Evolutionary conservation across 2,329 filamentous ascomycete species (phyloP).

Genomic region (Sporothrix globosa): DNA sequence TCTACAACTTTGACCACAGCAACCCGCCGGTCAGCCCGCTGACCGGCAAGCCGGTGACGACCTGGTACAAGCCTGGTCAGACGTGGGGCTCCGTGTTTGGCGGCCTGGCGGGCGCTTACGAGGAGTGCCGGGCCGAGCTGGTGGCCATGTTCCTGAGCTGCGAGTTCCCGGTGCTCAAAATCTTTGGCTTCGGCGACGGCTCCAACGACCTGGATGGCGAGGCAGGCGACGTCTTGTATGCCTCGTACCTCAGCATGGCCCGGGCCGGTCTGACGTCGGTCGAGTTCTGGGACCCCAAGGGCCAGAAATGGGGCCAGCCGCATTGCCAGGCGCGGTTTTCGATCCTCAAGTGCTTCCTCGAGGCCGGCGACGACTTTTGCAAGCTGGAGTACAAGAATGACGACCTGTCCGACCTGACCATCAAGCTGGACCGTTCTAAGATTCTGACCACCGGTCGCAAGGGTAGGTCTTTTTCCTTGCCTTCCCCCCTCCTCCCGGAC

Average conservation of each 20-base stretch:
- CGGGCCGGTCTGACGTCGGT: conserved; percentile 85
- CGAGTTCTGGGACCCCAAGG: conserved; percentile 94
- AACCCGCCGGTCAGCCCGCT: conserved; percentile 83
- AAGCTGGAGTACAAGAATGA: conserved; percentile 73
- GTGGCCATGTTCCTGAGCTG: conserved; percentile 90
- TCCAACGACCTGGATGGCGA: conserved; percentile 70
- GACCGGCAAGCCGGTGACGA: conserved; percentile 73
- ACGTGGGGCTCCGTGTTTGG: conserved; percentile 95
- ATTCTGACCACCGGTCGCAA: conserved; percentile 81
- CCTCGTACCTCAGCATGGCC: conserved; percentile 90
- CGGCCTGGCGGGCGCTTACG: conserved; percentile 82
- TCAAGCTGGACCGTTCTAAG: conserved; percentile 81
- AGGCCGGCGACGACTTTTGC: conserved; percentile 85
- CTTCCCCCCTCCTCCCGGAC: neutral
- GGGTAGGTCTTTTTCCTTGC: conserved; percentile 45
- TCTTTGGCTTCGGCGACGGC: conserved; percentile 89
- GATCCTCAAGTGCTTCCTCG: conserved; percentile 80
- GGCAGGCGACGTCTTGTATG: conserved; percentile 85
- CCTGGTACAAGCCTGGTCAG: conserved; percentile 93
- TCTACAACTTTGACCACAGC: conserved; percentile 84
- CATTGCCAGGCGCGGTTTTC: conserved; percentile 91
- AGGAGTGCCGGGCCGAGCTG: conserved; percentile 92
- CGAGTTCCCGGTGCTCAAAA: conserved; percentile 84
- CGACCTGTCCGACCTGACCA: conserved; percentile 78
- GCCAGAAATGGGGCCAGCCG: conserved; percentile 86